Percentiles rank a stretch among this genome's conserved stretches.
Evolutionary conservation across 805 yeast species (phyloP).

Genomic region (Myxozyma geophila): DNA sequence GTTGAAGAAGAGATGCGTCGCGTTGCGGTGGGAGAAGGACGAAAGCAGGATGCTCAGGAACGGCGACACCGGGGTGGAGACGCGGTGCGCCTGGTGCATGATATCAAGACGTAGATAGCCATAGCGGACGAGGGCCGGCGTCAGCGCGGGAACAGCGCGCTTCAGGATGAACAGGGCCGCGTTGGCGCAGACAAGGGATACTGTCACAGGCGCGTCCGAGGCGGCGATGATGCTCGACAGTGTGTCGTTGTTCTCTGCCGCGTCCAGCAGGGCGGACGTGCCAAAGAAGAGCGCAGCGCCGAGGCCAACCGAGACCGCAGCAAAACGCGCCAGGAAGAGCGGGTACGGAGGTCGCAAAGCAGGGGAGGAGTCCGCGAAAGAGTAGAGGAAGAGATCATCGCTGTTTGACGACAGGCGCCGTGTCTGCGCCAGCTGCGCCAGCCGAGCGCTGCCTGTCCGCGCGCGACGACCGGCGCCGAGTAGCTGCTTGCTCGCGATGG

Average conservation of each 20-base stretch:
- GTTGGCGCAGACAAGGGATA: constrained; percentile 15
- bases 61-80: constrained; percentile 16
- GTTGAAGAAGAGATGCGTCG: constrained; percentile 23
- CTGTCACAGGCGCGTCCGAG: constrained; percentile 27
- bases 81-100: constrained; percentile 3
- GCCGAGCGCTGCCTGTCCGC: too few species aligned
- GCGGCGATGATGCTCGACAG: constrained; percentile 1
- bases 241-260: not conserved
- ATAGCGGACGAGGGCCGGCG: constrained; percentile 24
- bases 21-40: constrained; percentile 31
- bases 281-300: constrained; percentile 12
- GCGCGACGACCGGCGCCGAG: too few species aligned
- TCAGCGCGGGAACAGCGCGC: constrained; percentile 15
- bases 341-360: constrained; percentile 4
- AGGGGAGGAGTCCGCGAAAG: not conserved
- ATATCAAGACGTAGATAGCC: constrained; percentile 31
- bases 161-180: constrained; percentile 24
- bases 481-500: too few species aligned
- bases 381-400: constrained; percentile 1
- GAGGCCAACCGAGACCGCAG: constrained; percentile 12
- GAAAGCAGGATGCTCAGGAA: constrained; percentile 18
- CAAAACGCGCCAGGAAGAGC: constrained; percentile 17
- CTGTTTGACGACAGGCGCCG: not conserved
- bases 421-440: not conserved
- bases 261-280: not conserved